Evolutionary conservation across 139 green algal genomes (phyloP), one percentile per base, ranked within the genome.

Genomic region (Haematococcus lacustris): DNA sequence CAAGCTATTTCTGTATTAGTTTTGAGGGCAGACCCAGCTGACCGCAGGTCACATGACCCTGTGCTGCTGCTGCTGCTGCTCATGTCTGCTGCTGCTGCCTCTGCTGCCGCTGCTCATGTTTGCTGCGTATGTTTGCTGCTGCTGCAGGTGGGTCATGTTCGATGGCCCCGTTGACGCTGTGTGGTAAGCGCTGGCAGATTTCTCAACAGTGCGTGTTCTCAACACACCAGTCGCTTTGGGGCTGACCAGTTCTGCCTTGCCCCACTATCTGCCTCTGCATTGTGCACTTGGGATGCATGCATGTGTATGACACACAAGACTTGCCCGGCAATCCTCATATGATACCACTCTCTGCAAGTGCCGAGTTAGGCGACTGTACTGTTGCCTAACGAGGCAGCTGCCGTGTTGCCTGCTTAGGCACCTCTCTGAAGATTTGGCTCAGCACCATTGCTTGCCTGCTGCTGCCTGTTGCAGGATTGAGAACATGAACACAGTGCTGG

Each of bases 121-220:
- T 57, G 13, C 13, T 21, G 47, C 47, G 47, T 21, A 13, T 57
- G 13, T 13, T 57, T 13, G 13, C 13, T 57, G 53, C 33, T 21
- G 30, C 23, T 30, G 35, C 63, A 69, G 63, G 38, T 69, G 73
- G 81, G 65, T 89, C 68, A 80, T 89, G 75, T 88, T 91, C 77
- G 86, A 91, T 40, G 83, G 86, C 39, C 70, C 70, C 73, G 88
- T 93, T 63, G 88, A 93, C 66, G 88, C 89, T 3, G 80, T 91
- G 30, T 93, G 88, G n/a, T n/a, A n/a, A n/a, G n/a, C n/a, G 88
- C 93, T 93, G 40, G 86, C 89, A 73, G 89, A 91, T 82, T 89
- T 91, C 84, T 89, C 88, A 80, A 92, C 87, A 17, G 84, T 93
- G 75, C 82, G 93, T 59, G 88, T 93, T 76, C 88, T 93, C 83